These are phyloP conservation scores for Chaetoceros tenuissimus DNA, from an alignment of 108 stramenopile species.

Conservation along the genomic window DNA sequence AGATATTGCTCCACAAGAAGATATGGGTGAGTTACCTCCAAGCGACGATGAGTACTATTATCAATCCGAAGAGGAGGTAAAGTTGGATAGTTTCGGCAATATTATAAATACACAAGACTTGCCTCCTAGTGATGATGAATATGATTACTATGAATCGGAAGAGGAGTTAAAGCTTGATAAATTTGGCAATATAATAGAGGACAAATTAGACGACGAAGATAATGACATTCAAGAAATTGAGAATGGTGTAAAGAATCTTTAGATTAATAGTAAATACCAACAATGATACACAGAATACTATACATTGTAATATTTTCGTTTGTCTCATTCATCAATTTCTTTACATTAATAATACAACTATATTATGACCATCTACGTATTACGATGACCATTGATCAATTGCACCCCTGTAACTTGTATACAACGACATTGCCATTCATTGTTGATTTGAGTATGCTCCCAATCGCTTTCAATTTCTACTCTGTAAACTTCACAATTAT, in stretches of 20 bases:
- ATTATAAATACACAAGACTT: conserved; percentile 28
- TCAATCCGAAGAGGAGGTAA: conserved; percentile 7
- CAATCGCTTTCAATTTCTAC: too few species aligned
- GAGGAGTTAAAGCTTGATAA: conserved; percentile 45
- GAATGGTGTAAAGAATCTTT: neutral
- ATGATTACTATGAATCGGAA: conserved; percentile 30
- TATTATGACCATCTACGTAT: too few species aligned
- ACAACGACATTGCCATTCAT: too few species aligned
- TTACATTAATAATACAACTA: too few species aligned
- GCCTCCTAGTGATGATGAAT: conserved; percentile 45
- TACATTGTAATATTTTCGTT: too few species aligned
- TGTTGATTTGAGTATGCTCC: too few species aligned
- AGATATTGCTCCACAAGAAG: neutral
- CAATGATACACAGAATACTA: too few species aligned
- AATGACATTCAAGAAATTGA: neutral
- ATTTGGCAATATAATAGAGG: conserved; percentile 49
- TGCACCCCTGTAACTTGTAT: too few species aligned
- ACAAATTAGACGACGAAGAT: neutral
- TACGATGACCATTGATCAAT: too few species aligned
- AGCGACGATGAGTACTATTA: conserved; percentile 29
- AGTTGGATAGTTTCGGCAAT: conserved; percentile 7
- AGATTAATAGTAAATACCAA: neutral
- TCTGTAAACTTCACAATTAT: too few species aligned
- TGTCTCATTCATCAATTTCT: too few species aligned
- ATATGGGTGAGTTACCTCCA: conserved; percentile 34